Base-by-base conservation (phyloP, 768 basidiomycete genomes). In the Rhodotorula diobovata region DNA sequence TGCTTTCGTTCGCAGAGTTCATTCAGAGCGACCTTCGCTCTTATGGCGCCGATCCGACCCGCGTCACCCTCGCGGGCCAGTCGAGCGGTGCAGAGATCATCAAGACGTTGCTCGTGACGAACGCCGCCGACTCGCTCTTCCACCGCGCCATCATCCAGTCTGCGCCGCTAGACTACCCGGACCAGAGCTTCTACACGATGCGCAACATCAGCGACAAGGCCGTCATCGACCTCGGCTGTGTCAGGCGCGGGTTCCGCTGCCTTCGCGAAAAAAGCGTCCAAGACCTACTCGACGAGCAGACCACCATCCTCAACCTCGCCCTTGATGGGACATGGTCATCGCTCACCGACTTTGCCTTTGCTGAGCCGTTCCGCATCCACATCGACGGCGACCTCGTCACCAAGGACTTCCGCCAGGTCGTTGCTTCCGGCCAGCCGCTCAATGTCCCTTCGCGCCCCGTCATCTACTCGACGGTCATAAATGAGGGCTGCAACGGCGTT, bases 81-180 rank as follows among this genome's bases (percentile, higher is more conserved):
- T 81, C 81, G 8, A 74, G 81, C 10, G 84, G 84, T 46, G 78
- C 80, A 51, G 86, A 82, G 71, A 84, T 93, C 84, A 85, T 94
- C 77, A 84, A 91, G 67, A 86, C 90, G 1, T 82, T 94, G 59
- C 84, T 93, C 51, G 89, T 87, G 21, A 83, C 83, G 6, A 89
- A 91, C 6, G 86, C 87, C 6, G 91, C 88, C 0, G 83, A 85
- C 32, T 83, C 85, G 1, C 82, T 92, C 61, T 94, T 94, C 83
- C 82, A 84, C 67, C 88, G 85, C 62, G 90, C 87, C 1, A 91
- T 92, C 67, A 78, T 93, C 30, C 91, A 94, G 64, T 92, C 90
- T 1, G 93, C 93, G 77, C 89, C 92, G 5, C 90, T 93, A 86
- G 59, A 73, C 50, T 79, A 76, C 56, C 77, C 74, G 51, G 75